Evolutionary conservation across 139 green algal species (phyloP), one percentile per base, ranked within the genome.

Genomic region (Volvox reticuliferus): DNA sequence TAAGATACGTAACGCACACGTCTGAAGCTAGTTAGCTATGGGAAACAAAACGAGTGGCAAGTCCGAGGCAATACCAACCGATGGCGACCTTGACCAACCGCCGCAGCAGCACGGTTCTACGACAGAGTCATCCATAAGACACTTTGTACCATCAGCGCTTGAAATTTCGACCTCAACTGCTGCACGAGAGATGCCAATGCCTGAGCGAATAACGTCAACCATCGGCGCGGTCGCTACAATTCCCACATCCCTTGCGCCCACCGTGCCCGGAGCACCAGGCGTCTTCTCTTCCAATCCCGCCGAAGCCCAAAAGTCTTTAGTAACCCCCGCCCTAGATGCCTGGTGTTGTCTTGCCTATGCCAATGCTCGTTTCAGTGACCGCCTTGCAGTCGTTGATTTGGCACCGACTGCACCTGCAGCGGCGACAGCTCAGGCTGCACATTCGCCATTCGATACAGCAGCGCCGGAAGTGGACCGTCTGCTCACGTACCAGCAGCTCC

Each of bases 351-450:
- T 93, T 0, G 84, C 37, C 1, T 77, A 90, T 33, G 93, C 94
- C 12, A 84, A 91, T 12, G 84, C 68, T 28, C 82, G 89, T 35
- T 93, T 92, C 50, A 76, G 91, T 16, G 62, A 94, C 36, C 82
- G 65, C 12, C 73, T 97, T 12, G 95, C 95, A 0, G 86, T 97
- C 0, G 90, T 96, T 32, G 95, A 97, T 69, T 79, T 91, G 79
- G 69, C 44, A 1, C 44, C 69, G 16, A 32, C 55, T 36, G 71
- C 84, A 44, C 5, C n/a, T 2, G 62, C 79, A 17, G 75, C 76
- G 44, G 50, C 33, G 36, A 82, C 82, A 19, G 12, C 73, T 32
- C 79, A 18, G 77, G 88, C 78, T 35, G 89, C 30, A 63, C 55
- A 69, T 62, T 68, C 73, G 73, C 22, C 89, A 67, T 55, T 35